A percentile compares a stretch with the other conserved stretches of the same genome.
phyloP scores from a whole-genome alignment of 257 asterid species.

The Ehretia macrophylla region DNA sequence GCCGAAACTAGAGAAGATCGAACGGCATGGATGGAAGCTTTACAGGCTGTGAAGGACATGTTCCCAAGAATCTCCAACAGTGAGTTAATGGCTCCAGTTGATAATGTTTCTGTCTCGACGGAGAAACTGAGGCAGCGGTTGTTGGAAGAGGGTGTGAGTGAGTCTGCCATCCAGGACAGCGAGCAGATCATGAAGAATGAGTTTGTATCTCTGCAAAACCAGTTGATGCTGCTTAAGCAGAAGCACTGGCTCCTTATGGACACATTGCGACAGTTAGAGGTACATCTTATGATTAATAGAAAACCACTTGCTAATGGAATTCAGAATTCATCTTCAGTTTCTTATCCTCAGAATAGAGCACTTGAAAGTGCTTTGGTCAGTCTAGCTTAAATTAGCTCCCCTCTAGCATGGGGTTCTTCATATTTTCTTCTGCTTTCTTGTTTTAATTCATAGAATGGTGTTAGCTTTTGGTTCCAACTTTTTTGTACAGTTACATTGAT shows the following conservation, averaged over 20 bases:
- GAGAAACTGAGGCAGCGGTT: constrained; percentile 73
- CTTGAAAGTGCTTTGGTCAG: constrained; percentile 25
- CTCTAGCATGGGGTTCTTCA: background rate
- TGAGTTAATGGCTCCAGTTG: constrained; percentile 87
- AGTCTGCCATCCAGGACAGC: constrained; percentile 66
- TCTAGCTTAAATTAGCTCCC: constrained; percentile 20
- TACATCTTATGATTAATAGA: constrained; percentile 48
- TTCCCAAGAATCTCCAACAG: constrained; percentile 95
- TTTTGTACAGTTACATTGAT: constrained; percentile 3
- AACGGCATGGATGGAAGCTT: constrained; percentile 79
- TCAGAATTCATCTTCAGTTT: constrained; percentile 36
- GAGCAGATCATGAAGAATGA: constrained; percentile 83
- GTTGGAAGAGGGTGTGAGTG: constrained; percentile 65
- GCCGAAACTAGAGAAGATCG: constrained; percentile 85
- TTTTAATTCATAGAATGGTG: background rate
- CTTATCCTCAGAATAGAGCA: constrained; percentile 25
- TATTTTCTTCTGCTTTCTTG: too few relatives aligned
- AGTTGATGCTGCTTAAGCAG: constrained; percentile 69
- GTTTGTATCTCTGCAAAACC: constrained; percentile 74
- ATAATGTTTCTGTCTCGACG: constrained; percentile 59
- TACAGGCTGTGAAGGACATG: constrained; percentile 87
- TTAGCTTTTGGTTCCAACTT: background rate
- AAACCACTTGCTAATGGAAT: constrained; percentile 32
- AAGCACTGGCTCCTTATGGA: constrained; percentile 80
- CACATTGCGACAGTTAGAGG: constrained; percentile 92